These are phyloP conservation scores for Verticillium zaregamsianum DNA, from an alignment of 2,329 filamentous ascomycete species.

Conservation along the genomic window DNA sequence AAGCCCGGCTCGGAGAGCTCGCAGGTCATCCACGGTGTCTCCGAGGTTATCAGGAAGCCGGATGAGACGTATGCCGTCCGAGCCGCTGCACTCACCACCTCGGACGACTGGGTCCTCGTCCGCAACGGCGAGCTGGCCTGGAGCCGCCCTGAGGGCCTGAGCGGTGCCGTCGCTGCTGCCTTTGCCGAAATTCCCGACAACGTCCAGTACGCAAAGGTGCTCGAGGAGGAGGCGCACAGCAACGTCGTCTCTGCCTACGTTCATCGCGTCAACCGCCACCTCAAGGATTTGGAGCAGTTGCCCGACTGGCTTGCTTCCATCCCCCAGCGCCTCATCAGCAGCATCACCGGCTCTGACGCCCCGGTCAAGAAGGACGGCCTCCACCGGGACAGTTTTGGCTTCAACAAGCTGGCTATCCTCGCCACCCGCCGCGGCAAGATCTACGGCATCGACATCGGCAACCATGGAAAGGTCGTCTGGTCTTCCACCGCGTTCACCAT, in stretches of 20 bases:
- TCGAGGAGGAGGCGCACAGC: constrained; percentile 82
- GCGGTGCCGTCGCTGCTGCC: constrained; percentile 71
- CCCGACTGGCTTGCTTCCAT: constrained; percentile 69
- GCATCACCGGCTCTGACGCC: constrained; percentile 55
- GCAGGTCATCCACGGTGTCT: constrained; percentile 62
- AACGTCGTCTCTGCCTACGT: constrained; percentile 79
- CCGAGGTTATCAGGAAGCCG: constrained; percentile 75
- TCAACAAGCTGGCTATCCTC: constrained; percentile 79
- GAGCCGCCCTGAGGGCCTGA: constrained; percentile 77
- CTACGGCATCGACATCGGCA: constrained; percentile 74
- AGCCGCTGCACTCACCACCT: constrained; percentile 64
- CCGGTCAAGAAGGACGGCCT: constrained; percentile 40
- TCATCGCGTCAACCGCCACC: constrained; percentile 78
- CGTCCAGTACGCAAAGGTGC: constrained; percentile 71
- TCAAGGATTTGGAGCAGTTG: constrained; percentile 71
- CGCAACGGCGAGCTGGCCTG: constrained; percentile 79
- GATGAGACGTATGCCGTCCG: constrained; percentile 70
- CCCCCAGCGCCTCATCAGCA: constrained; percentile 63
- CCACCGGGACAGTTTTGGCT: constrained; percentile 75
- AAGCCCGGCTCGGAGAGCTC: constrained; percentile 37
- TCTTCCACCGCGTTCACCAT: constrained; percentile 60
- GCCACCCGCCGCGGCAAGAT: constrained; percentile 76
- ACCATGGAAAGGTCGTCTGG: constrained; percentile 73
- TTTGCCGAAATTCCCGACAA: constrained; percentile 75
- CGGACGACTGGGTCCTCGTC: constrained; percentile 75